Conservation (phyloP, 495 filamentous ascomycete species). For the Diplogelasinospora grovesii region DNA sequence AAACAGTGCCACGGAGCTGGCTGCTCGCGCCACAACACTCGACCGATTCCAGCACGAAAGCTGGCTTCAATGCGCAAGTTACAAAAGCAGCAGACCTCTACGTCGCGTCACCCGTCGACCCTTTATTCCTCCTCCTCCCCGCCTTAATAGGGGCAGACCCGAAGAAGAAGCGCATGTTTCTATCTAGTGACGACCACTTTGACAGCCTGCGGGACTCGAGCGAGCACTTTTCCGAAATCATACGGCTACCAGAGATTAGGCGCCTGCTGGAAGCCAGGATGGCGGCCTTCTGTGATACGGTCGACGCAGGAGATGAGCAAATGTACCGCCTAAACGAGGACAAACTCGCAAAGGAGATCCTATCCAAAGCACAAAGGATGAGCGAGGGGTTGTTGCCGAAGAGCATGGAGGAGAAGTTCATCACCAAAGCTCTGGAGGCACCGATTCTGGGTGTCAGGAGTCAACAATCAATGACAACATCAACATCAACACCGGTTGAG, state of each 20-base stretch:
- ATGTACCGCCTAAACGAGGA: slow-evolving; percentile 70
- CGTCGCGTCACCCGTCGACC: slow-evolving; percentile 77
- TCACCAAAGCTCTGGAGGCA: slow-evolving; percentile 64
- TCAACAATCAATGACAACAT: slow-evolving; percentile 5
- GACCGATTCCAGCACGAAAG: not conserved
- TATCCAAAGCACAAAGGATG: slow-evolving; percentile 68
- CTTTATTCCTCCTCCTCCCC: slow-evolving; percentile 77
- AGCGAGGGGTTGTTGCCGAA: slow-evolving; percentile 55
- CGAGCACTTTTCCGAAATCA: slow-evolving; percentile 50
- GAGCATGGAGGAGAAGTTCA: slow-evolving; percentile 82
- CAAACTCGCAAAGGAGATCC: slow-evolving; percentile 61
- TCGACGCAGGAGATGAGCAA: slow-evolving; percentile 71
- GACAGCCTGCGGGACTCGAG: slow-evolving; percentile 52
- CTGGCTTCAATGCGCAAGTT: slow-evolving; percentile 22
- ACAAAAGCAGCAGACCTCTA: slow-evolving; percentile 62
- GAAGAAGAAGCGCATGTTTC: slow-evolving; percentile 56
- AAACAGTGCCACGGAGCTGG: slow-evolving; percentile 58
- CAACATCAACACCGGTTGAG: slow-evolving; percentile 29
- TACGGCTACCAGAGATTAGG: slow-evolving; percentile 39
- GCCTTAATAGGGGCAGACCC: slow-evolving; percentile 37
- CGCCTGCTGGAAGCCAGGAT: slow-evolving; percentile 39
- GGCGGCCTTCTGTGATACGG: slow-evolving; percentile 63
- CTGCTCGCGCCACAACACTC: slow-evolving; percentile 40
- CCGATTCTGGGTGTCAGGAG: slow-evolving; percentile 61
- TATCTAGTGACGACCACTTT: slow-evolving; percentile 73